These are phyloP conservation scores for Malassezia restricta DNA, from an alignment of 1,284 basidiomycete species.

Conservation along the genomic window DNA sequence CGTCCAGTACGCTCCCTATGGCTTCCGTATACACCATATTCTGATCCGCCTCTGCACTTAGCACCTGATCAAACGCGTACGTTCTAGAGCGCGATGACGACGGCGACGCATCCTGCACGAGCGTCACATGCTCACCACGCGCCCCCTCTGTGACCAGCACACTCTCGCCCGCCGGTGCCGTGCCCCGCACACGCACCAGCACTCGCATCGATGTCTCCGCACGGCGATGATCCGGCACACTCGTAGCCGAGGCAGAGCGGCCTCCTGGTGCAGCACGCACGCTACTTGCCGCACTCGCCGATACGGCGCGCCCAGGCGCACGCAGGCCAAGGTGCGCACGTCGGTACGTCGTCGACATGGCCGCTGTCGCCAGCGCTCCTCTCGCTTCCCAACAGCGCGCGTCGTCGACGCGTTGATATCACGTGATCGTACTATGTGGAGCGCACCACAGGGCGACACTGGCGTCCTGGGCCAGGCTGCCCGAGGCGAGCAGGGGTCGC, in stretches of 20 bases:
- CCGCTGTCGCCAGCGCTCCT: background rate
- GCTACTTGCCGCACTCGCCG: background rate
- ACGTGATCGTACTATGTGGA: slow-evolving; percentile 8
- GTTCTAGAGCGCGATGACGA: slow-evolving; percentile 25
- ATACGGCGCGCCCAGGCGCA: slow-evolving; percentile 7
- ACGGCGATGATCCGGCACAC: background rate
- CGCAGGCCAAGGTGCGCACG: slow-evolving; percentile 11
- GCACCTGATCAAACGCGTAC: slow-evolving; percentile 51
- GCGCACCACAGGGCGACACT: slow-evolving; percentile 25
- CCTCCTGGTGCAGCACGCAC: background rate
- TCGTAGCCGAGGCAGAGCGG: background rate
- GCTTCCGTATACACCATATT: slow-evolving; percentile 87
- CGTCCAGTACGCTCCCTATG: slow-evolving; percentile 78
- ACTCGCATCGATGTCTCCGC: slow-evolving; percentile 40
- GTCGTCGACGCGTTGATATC: slow-evolving; percentile 10
- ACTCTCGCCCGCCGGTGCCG: slow-evolving; percentile 1
- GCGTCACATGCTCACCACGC: slow-evolving; percentile 1
- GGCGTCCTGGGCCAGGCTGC: slow-evolving; percentile 25
- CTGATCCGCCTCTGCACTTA: slow-evolving; percentile 94
- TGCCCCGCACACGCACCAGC: slow-evolving; percentile 32
- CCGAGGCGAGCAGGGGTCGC: slow-evolving; percentile 25
- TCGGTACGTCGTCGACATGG: background rate
- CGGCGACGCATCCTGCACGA: background rate
- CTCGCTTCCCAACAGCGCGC: background rate
- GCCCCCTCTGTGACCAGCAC: slow-evolving; percentile 7